These are phyloP conservation scores for Phaeophleospora eucalypticola DNA, from an alignment of 2,329 filamentous ascomycete species.

Conservation along the genomic window DNA sequence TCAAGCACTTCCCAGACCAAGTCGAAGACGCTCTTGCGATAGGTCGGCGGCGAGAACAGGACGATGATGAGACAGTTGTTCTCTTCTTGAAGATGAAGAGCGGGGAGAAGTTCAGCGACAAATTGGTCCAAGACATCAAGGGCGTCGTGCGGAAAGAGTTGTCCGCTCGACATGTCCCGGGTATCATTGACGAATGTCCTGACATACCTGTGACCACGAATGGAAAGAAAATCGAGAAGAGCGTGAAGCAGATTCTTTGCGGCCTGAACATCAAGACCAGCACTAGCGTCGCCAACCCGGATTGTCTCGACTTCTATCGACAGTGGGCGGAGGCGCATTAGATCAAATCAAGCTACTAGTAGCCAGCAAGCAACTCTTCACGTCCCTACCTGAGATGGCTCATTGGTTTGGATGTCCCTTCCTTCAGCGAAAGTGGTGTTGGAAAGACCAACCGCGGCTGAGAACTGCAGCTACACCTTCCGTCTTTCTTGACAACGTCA, in stretches of 20 bases:
- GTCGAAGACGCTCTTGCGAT: constrained; percentile 86
- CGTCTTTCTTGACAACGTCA: too few relatives aligned
- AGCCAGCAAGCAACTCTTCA: too few relatives aligned
- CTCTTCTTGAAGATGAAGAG: constrained; percentile 77
- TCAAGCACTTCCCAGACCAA: constrained; percentile 72
- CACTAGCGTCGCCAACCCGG: constrained; percentile 88
- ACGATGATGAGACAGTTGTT: constrained; percentile 80
- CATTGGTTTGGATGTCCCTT: neutral
- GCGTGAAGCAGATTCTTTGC: constrained; percentile 92
- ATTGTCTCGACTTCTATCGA: constrained; percentile 83
- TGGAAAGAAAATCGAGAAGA: constrained; percentile 96
- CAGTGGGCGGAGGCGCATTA: constrained; percentile 62
- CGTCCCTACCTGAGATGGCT: too few relatives aligned
- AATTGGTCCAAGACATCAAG: constrained; percentile 62
- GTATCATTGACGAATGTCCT: constrained; percentile 72
- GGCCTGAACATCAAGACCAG: constrained; percentile 83
- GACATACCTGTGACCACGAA: constrained; percentile 91
- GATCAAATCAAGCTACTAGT: too few relatives aligned
- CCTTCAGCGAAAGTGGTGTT: neutral
- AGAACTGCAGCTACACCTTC: too few relatives aligned
- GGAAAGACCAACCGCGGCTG: too few relatives aligned
- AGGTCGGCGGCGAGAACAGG: constrained; percentile 65
- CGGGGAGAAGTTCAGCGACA: constrained; percentile 53
- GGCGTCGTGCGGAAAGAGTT: constrained; percentile 68
- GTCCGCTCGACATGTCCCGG: constrained; percentile 85